These are phyloP conservation scores for Phaeodactylum tricornutum DNA, from an alignment of 108 stramenopile species.

Conservation along the genomic window DNA sequence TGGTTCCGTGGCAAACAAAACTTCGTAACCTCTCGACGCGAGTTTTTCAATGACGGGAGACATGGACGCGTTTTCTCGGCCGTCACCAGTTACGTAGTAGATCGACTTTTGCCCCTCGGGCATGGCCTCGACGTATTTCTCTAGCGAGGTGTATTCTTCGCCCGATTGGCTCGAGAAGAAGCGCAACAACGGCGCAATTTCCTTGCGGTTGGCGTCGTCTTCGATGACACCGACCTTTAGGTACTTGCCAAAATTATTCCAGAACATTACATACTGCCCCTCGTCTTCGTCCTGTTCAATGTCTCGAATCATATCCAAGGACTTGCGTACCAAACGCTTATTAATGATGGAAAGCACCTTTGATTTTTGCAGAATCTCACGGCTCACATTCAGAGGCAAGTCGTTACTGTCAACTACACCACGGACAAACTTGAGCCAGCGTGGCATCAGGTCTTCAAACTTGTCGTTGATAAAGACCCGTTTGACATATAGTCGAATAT, in stretches of 20 bases:
- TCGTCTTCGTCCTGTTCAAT: slow-evolving; percentile 56
- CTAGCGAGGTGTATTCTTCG: slow-evolving; percentile 77
- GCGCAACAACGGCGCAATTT: slow-evolving; percentile 75
- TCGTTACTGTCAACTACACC: slow-evolving; percentile 96
- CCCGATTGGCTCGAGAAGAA: slow-evolving; percentile 79
- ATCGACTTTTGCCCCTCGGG: slow-evolving; percentile 88
- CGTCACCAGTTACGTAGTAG: slow-evolving; percentile 94
- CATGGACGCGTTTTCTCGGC: slow-evolving; percentile 64
- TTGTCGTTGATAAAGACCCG: slow-evolving; percentile 99
- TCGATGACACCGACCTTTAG: slow-evolving; percentile 92
- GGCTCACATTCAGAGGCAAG: slow-evolving; percentile 92
- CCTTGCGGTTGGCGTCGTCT: slow-evolving; percentile 82
- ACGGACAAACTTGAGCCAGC: slow-evolving; percentile 94
- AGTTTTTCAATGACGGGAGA: slow-evolving; percentile 91
- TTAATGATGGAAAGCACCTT: slow-evolving; percentile 94
- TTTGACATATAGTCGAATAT: slow-evolving; percentile 95
- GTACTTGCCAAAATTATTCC: slow-evolving; percentile 97
- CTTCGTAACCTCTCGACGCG: slow-evolving; percentile 79
- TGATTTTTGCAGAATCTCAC: slow-evolving; percentile 97
- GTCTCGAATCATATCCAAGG: slow-evolving; percentile 88
- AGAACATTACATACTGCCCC: slow-evolving; percentile 68
- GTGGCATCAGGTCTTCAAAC: slow-evolving; percentile 95
- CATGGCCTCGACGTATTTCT: slow-evolving; percentile 86
- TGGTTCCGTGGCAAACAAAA: slow-evolving; percentile 89
- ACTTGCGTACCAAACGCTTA: slow-evolving; percentile 95